phyloP scores from a whole-genome alignment of 2,329 filamentous ascomycete genomes.

The Escovopsis sp. region DNA sequence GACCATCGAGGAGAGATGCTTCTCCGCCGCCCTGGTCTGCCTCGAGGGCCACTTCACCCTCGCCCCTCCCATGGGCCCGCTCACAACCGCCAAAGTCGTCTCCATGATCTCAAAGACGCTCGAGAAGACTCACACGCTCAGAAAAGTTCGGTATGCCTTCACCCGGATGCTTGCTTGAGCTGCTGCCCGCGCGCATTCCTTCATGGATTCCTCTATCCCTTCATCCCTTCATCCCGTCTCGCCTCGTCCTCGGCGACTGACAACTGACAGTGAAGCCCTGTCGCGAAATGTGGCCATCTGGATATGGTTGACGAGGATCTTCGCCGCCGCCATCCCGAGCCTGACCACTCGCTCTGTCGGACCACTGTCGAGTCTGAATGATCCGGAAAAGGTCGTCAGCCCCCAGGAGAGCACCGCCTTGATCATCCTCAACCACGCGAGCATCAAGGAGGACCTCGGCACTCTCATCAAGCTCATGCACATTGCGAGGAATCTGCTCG shows the following conservation, averaged over 20 bases:
- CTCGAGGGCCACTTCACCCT: slow-evolving; percentile 47
- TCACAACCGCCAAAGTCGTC: slow-evolving; percentile 38
- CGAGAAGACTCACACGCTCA: slow-evolving; percentile 47
- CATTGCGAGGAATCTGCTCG: slow-evolving; percentile 49
- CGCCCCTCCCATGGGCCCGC: slow-evolving; percentile 40
- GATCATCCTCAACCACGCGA: slow-evolving; percentile 47
- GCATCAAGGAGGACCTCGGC: slow-evolving; percentile 46
- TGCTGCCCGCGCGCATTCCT: too few species aligned
- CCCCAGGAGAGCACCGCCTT: slow-evolving; percentile 47
- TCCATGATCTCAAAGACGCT: slow-evolving; percentile 45
- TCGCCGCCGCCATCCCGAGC: slow-evolving; percentile 44
- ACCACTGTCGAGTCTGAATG: slow-evolving; percentile 36
- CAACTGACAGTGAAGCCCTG: slow-evolving; percentile 35
- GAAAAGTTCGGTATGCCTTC: slow-evolving; percentile 39
- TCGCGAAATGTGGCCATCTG: slow-evolving; percentile 50
- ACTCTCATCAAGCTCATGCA: slow-evolving; percentile 54
- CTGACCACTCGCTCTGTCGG: slow-evolving; percentile 46
- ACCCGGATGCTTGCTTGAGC: too few species aligned
- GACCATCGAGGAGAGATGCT: slow-evolving; percentile 49
- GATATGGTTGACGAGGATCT: slow-evolving; percentile 49
- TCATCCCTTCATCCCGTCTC: too few species aligned
- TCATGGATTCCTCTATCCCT: too few species aligned
- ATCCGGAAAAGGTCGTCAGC: slow-evolving; percentile 41
- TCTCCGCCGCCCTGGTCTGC: slow-evolving; percentile 44
- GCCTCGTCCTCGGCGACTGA: not conserved